These are phyloP conservation scores for Leccinum uliginosum DNA, from an alignment of 768 basidiomycete genomes.

Conservation along the genomic window DNA sequence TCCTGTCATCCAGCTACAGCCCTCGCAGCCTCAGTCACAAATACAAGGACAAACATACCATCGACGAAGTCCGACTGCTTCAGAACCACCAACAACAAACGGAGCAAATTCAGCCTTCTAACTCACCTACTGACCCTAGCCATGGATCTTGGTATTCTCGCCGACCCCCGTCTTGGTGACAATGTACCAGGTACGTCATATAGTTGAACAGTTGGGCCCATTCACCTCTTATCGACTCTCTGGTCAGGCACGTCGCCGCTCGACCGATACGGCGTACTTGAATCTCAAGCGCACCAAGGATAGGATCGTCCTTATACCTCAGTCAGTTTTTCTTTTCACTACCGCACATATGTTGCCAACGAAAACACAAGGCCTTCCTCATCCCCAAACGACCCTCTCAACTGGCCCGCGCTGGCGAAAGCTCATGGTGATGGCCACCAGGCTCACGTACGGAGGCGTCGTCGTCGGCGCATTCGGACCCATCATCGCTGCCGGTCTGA, in stretches of 20 bases:
- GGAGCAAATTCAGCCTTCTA: slow-evolving; percentile 5
- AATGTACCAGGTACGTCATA: neutral
- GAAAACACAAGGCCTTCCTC: neutral
- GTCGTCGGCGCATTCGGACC: neutral
- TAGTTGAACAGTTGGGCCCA: neutral
- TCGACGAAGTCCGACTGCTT: slow-evolving; percentile 66
- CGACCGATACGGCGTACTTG: neutral
- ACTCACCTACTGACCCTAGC: neutral
- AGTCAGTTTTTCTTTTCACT: neutral
- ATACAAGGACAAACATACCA: slow-evolving; percentile 40
- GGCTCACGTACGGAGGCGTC: neutral
- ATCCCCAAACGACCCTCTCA: neutral
- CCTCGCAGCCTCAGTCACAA: slow-evolving; percentile 19
- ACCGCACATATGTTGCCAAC: neutral
- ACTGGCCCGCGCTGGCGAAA: neutral
- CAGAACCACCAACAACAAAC: slow-evolving; percentile 51
- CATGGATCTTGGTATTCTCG: neutral
- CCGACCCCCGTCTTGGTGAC: neutral
- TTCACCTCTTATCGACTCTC: neutral
- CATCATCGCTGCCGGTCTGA: neutral
- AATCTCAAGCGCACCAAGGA: neutral
- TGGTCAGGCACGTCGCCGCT: neutral
- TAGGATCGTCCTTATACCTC: neutral
- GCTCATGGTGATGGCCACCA: neutral
- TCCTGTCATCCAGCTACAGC: slow-evolving; percentile 22